A percentile compares a stretch with the other conserved stretches of the same genome.
These are phyloP conservation scores for Diatrype stigma DNA, from an alignment of 2,329 filamentous ascomycete species.

Conservation along the genomic window DNA sequence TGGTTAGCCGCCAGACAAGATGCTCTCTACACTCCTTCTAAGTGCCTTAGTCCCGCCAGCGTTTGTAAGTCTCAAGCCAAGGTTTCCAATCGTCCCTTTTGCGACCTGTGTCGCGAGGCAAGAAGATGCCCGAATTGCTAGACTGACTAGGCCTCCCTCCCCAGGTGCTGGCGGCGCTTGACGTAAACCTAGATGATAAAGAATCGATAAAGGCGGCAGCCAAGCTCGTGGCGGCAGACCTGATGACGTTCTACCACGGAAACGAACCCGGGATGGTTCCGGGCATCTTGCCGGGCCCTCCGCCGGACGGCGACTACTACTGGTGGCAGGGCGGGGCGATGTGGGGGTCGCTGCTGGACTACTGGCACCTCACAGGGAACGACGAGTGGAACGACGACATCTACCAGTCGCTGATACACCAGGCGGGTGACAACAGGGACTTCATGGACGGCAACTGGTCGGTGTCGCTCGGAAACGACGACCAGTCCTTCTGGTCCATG, in stretches of 20 bases:
- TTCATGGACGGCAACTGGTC: slow-evolving; percentile 43
- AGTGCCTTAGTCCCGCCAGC: neutral
- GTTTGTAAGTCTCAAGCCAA: neutral
- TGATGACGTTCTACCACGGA: slow-evolving; percentile 23
- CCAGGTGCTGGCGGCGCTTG: slow-evolving; percentile 18
- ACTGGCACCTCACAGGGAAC: slow-evolving; percentile 53
- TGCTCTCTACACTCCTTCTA: neutral
- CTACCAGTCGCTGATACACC: slow-evolving; percentile 39
- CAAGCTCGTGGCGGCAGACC: slow-evolving; percentile 21
- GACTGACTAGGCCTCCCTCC: neutral
- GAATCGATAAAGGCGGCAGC: slow-evolving; percentile 24
- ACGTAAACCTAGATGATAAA: slow-evolving; percentile 21
- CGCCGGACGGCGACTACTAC: slow-evolving; percentile 24
- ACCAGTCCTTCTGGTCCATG: slow-evolving; percentile 62
- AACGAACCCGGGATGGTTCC: slow-evolving; percentile 40
- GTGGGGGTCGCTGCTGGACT: slow-evolving; percentile 50
- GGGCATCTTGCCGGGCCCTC: slow-evolving; percentile 24
- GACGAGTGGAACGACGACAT: slow-evolving; percentile 44
- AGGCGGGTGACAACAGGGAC: slow-evolving; percentile 40
- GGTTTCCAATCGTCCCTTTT: slow-evolving; percentile 5
- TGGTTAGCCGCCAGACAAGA: neutral
- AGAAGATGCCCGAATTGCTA: neutral
- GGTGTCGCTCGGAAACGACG: slow-evolving; percentile 45
- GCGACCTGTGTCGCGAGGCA: too few relatives aligned
- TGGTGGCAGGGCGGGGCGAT: slow-evolving; percentile 42